Conservation (phyloP, 2,329 filamentous ascomycete species). For the Xylariaceae sp. region DNA sequence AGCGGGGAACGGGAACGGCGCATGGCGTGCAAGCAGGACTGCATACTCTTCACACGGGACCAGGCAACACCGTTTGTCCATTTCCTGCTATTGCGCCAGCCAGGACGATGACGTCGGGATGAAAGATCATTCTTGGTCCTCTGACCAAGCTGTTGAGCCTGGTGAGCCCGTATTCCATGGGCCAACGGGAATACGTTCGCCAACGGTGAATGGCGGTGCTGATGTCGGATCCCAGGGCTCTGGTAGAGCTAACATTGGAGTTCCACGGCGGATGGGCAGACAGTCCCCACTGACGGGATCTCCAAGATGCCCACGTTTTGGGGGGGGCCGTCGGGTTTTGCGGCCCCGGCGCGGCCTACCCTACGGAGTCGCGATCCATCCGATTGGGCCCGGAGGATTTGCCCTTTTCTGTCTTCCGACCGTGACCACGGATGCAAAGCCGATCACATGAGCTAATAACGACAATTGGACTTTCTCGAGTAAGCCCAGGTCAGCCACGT, state of each 20-base stretch:
- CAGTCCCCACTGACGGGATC: neutral
- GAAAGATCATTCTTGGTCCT: too few species aligned
- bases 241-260: neutral
- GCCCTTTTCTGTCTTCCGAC: neutral
- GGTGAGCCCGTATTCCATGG: too few species aligned
- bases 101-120: too few species aligned
- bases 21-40: too few species aligned
- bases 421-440: neutral
- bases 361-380: neutral
- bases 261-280: neutral
- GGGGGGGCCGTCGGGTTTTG: neutral
- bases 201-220: neutral
- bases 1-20: too few species aligned
- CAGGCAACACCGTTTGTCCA: too few species aligned
- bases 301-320: neutral
- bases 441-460: neutral
- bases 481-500: neutral
- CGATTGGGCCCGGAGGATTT: conserved; percentile 1
- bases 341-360: neutral
- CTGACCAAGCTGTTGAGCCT: too few species aligned
- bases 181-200: too few species aligned
- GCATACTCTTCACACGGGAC: too few species aligned
- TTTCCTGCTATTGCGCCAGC: too few species aligned
- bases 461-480: too few species aligned
- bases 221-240: neutral